Evolutionary conservation across 495 filamentous ascomycete species (phyloP), one percentile per base, ranked within the genome.

Genomic region (Lasiosphaeris hirsuta): DNA sequence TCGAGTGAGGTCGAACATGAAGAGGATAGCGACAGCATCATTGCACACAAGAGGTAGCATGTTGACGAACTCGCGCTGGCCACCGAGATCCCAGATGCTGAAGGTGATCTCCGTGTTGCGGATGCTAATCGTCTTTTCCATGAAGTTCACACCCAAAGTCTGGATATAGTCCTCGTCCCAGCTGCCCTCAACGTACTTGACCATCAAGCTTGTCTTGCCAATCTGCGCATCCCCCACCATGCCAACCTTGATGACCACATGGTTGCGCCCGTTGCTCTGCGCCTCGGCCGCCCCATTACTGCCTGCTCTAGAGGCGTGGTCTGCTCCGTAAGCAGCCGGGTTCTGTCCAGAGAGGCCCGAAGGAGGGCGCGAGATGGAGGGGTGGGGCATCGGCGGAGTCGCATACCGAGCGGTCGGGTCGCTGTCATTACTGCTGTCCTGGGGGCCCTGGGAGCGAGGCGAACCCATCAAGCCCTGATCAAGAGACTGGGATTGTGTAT

Each of bases 161-260:
- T 98, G 94, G 65, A 98, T 98, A 73, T 98, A 98, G 73, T 98
- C 94, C 74, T 98, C 94, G 72, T 98, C 94, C 90, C 95, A 98
- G 72, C 90, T 96, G 19, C 94, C 94, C 74, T 98, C 94, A 38
- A 98, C 94, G 64, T 98, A 98, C 74, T 98, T 98, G 50, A 98
- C 94, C 94, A 98, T 98, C 69, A 98, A 70, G 63, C 92, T 96
- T 4, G 94, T 98, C 80, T 98, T 98, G 57, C 94, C 94, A 63
- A 98, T 98, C 71, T 98, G 94, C 54, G 94, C 94, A 78, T 98
- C 94, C 51, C 94, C 94, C 33, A 98, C 94, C 95, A 98, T 98
- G 57, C 94, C 94, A 44, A 98, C 94, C 72, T 98, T 98, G 75
- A 98, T 97, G 39, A 98, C 94, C 10, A 98, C 95, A 59, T 90